Conservation (phyloP, 2,329 filamentous ascomycete species). For the Fusarium siculi region DNA sequence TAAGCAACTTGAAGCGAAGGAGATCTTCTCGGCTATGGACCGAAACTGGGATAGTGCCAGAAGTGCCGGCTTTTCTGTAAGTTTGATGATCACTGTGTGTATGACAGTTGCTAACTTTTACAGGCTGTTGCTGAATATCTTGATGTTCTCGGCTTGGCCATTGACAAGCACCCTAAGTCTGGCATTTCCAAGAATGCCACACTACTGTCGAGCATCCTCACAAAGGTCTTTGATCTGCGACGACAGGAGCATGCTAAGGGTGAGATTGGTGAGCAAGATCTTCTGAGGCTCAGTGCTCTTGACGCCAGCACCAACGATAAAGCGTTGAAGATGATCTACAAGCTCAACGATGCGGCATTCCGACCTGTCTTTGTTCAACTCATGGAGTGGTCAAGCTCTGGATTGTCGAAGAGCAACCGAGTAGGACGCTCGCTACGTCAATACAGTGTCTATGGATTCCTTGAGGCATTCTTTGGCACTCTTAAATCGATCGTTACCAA, state of each 20-base stretch:
- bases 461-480: constrained; percentile 81
- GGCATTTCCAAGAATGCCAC: constrained; percentile 79
- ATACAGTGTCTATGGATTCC: constrained; percentile 83
- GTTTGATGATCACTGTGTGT: constrained; percentile 43
- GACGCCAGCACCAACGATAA: constrained; percentile 76
- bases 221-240: constrained; percentile 72
- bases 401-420: constrained; percentile 70
- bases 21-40: constrained; percentile 78
- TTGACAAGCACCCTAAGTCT: constrained; percentile 82
- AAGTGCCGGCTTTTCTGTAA: constrained; percentile 69
- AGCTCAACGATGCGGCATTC: constrained; percentile 94
- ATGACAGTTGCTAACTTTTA: constrained; percentile 45
- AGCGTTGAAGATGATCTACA: constrained; percentile 91
- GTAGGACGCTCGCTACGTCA: constrained; percentile 70
- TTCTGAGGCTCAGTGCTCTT: constrained; percentile 65
- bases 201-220: constrained; percentile 73
- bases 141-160: constrained; percentile 73
- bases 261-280: constrained; percentile 55
- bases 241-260: constrained; percentile 63
- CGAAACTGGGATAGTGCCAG: constrained; percentile 77
- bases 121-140: constrained; percentile 76
- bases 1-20: constrained; percentile 79
- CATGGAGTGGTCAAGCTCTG: constrained; percentile 80
- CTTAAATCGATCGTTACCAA: constrained; percentile 95
- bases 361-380: constrained; percentile 87